Conservation (phyloP, 345 rosid species). For the Microthlaspi erraticum region DNA sequence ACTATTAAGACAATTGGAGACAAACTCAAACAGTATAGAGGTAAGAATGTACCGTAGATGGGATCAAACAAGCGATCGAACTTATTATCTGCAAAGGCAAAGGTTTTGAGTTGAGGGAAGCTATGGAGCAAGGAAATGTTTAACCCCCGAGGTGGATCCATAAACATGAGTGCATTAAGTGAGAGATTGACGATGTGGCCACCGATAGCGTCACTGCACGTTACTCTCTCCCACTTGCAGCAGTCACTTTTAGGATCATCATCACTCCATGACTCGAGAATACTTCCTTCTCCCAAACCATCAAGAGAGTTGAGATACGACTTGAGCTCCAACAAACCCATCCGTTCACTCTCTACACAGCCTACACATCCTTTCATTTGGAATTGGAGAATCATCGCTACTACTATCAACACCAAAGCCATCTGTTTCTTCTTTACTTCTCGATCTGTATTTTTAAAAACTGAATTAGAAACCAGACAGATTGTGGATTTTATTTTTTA, state of each 20-base stretch:
- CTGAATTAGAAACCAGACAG: not conserved
- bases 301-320: not conserved
- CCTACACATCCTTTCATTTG: slow-evolving; percentile 8
- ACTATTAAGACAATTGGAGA: not conserved
- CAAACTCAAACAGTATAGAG: not conserved
- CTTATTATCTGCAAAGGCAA: too few species aligned
- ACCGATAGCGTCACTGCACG: not conserved
- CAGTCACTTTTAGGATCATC: slow-evolving; percentile 5
- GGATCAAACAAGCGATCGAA: not conserved
- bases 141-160: too few species aligned
- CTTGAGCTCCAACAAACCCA: slow-evolving; percentile 16
- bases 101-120: slow-evolving; percentile 6
- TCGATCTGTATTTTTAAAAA: not conserved
- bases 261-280: slow-evolving; percentile 6
- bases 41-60: slow-evolving; percentile 1
- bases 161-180: too few species aligned
- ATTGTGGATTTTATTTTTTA: not conserved
- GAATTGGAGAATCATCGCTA: not conserved
- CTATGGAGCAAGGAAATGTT: slow-evolving; percentile 23
- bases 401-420: not conserved
- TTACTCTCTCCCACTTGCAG: slow-evolving; percentile 22
- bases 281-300: not conserved
- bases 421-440: not conserved
- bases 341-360: slow-evolving; percentile 22
- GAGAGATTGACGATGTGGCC: slow-evolving; percentile 1